Conservation (phyloP, 495 filamentous ascomycete species). For the Neurospora sp. region DNA sequence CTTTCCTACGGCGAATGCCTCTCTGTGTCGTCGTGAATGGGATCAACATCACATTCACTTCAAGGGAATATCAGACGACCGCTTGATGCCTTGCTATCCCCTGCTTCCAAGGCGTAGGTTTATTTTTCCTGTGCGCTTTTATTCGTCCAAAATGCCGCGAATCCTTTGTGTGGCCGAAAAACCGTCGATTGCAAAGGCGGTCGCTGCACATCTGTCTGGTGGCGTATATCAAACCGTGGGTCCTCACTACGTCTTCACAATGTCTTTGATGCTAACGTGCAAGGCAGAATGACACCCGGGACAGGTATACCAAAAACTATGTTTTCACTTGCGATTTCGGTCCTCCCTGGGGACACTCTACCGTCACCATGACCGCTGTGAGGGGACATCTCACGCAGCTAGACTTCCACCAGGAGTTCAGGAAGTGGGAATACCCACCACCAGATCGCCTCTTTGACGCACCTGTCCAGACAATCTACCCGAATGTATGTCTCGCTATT, state of each 20-base stretch:
- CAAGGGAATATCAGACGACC: neutral
- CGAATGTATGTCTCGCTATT: slow-evolving; percentile 40
- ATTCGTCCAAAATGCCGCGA: slow-evolving; percentile 27
- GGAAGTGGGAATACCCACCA: slow-evolving; percentile 69
- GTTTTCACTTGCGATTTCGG: slow-evolving; percentile 82
- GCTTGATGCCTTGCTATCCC: neutral
- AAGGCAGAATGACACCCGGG: slow-evolving; percentile 43
- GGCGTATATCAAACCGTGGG: slow-evolving; percentile 60
- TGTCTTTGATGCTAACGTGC: neutral
- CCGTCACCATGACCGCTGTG: slow-evolving; percentile 88
- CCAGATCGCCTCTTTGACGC: slow-evolving; percentile 78
- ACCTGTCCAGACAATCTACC: slow-evolving; percentile 54
- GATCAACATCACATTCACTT: neutral
- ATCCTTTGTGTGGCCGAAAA: slow-evolving; percentile 96
- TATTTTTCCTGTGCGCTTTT: neutral
- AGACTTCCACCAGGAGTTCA: slow-evolving; percentile 62
- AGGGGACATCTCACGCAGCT: slow-evolving; percentile 68
- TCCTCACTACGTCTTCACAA: slow-evolving; percentile 7
- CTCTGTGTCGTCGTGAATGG: neutral
- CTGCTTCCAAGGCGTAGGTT: neutral
- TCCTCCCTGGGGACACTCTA: slow-evolving; percentile 65
- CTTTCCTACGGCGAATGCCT: neutral
- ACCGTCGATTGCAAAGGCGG: slow-evolving; percentile 89
- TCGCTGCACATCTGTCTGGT: slow-evolving; percentile 78
- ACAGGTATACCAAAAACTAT: slow-evolving; percentile 87